Percentiles rank a stretch among this genome's conserved stretches.
phyloP scores from a whole-genome alignment of 345 rosid genomes.

The Eucalyptus sideroxylon region DNA sequence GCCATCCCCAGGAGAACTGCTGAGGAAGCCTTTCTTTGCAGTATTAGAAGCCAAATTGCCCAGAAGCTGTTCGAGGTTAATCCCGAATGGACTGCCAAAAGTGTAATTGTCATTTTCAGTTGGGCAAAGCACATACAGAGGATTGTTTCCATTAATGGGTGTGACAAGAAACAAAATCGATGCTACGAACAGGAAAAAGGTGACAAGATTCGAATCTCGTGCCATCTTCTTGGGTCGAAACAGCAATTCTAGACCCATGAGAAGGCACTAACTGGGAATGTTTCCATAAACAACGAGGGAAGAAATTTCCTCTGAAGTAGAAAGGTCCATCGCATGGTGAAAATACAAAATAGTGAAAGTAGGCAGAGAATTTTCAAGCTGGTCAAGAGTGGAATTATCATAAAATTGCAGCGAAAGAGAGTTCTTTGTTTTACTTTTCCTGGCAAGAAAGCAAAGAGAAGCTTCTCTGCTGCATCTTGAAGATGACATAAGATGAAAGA shows the following conservation, averaged over 20 bases:
- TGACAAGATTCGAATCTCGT: neutral
- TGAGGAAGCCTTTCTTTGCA: neutral
- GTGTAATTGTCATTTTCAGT: neutral
- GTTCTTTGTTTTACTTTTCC: neutral
- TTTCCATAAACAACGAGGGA: neutral
- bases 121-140: accelerated
- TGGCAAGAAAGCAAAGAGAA: neutral
- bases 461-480: neutral
- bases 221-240: neutral
- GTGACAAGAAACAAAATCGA: neutral
- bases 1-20: neutral
- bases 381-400: neutral
- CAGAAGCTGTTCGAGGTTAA: neutral
- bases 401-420: neutral
- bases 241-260: neutral
- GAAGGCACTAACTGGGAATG: neutral
- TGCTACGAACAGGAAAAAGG: neutral
- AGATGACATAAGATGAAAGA: neutral
- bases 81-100: neutral
- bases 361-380: neutral
- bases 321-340: neutral
- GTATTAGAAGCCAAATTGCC: neutral
- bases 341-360: accelerated
- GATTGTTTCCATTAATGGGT: neutral
- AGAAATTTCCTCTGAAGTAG: neutral